Evolutionary conservation across 441 rosid genomes (phyloP), one percentile per base, ranked within the genome.

Genomic region (Croton laevigatus): DNA sequence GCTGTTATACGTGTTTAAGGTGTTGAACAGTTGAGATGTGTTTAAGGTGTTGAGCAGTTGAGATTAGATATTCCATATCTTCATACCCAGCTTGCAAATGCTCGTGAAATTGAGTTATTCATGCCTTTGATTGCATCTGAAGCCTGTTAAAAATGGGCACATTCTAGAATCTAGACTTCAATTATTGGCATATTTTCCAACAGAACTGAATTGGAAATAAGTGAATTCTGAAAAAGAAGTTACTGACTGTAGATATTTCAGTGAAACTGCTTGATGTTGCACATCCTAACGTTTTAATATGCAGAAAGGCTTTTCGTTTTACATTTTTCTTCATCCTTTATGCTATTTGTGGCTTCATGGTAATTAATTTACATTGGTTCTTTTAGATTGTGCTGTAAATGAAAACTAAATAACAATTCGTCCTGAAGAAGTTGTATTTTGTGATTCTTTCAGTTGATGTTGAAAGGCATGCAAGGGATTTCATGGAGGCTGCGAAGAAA

Each of bases 401-500:
- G 5, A 27, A 44, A 13, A 45, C 19, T 40, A 8, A 42, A 20
- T 34, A 22, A 5, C 4, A 13, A 59, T 38, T n/a, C 32, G 11
- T 38, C 38, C 80, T 81, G 63, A 73, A 74, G 55, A 37, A 0
- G 65, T 17, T 53, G 60, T 61, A 14, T 58, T 12, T 71, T 68
- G 59, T 69, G 62, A 71, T 71, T 65, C 49, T 6, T 81, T 67
- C 73, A 92, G 99, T 92, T 88, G 99, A 91, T 75, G 99, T 89
- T 49, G 98, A 89, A 84, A 85, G 93, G 68, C 91, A 89, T 59
- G 97, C 98, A 7, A 86, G 98, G 79, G 98, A 95, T 62, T 92
- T 95, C 80, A 95, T 92, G 98, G 98, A 91, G 85, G 99, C 97
- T 65, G 98, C 97, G 57, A 91, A 95, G 70, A 91, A 88, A 86